A percentile compares a stretch with the other conserved stretches of the same genome.
Evolutionary conservation across 345 rosid species (phyloP).

Genomic region (Lepidium didymum): DNA sequence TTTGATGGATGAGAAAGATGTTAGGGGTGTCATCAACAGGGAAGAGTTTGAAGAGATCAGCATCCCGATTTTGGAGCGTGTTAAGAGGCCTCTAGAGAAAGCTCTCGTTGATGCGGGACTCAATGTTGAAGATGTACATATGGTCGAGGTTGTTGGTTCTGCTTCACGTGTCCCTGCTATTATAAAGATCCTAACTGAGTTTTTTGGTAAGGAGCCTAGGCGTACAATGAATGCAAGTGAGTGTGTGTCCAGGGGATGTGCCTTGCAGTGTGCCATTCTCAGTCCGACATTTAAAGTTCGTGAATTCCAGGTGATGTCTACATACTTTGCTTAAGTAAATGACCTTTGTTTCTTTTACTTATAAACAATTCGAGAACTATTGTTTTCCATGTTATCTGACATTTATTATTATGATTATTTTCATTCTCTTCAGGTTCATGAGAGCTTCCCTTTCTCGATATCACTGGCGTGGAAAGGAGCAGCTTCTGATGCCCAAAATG

Average conservation of each 20-base stretch:
- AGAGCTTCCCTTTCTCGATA: conserved; percentile 78
- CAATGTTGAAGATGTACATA: conserved; percentile 63
- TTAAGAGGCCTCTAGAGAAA: conserved; percentile 78
- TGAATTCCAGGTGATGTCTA: conserved; percentile 72
- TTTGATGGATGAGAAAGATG: conserved; percentile 97
- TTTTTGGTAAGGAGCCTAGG: conserved; percentile 97
- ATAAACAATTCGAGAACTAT: not conserved
- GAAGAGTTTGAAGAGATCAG: conserved; percentile 87
- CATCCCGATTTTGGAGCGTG: conserved; percentile 72
- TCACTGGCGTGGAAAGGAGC: conserved; percentile 79
- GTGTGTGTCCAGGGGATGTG: conserved; percentile 87
- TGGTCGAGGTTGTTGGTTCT: conserved; percentile 90
- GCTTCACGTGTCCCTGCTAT: conserved; percentile 85
- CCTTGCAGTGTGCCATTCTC: conserved; percentile 92
- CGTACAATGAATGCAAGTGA: conserved; percentile 98
- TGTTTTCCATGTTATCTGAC: not conserved
- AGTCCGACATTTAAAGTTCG: conserved; percentile 97
- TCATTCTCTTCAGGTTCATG: conserved; percentile 49
- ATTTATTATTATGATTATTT: not conserved
- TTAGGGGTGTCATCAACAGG: conserved; percentile 76
- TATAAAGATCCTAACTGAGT: conserved; percentile 69
- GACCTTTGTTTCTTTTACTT: not conserved
- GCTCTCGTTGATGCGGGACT: conserved; percentile 86
- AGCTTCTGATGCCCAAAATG: conserved; percentile 56
- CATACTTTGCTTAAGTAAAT: not conserved